Conservation (phyloP, 495 filamentous ascomycete species). For the Xylaria acuta region DNA sequence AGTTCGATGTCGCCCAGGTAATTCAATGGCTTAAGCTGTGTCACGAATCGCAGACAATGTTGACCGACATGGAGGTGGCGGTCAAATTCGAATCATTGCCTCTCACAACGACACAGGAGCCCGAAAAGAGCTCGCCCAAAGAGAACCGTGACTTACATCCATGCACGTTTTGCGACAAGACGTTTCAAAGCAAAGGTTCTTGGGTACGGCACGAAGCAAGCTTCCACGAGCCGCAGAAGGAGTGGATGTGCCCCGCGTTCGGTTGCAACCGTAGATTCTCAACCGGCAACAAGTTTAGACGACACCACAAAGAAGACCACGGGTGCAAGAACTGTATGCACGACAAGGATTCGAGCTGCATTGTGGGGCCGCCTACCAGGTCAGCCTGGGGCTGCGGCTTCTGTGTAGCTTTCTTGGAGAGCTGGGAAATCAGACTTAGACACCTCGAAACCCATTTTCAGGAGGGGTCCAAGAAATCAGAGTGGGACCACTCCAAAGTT, state of each 20-base stretch:
- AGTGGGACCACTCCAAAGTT: background rate
- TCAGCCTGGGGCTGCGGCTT: constrained; percentile 2
- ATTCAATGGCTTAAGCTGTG: background rate
- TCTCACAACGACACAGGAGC: background rate
- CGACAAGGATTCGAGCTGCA: background rate
- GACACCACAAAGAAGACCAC: background rate
- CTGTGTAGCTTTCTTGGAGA: background rate
- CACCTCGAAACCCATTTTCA: background rate
- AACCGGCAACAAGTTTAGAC: background rate
- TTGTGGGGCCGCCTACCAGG: background rate
- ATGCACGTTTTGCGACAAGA: background rate
- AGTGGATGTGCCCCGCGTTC: background rate
- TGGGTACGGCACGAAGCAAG: constrained; percentile 6
- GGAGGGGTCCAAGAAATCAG: background rate
- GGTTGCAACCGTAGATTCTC: constrained; percentile 1
- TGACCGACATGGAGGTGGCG: background rate
- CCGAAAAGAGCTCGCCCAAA: background rate
- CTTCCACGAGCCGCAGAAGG: background rate
- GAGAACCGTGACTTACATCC: background rate
- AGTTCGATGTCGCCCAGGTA: background rate
- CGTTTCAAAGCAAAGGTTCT: background rate
- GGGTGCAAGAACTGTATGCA: background rate
- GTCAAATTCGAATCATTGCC: background rate
- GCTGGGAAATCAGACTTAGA: background rate
- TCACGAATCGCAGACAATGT: background rate